Evolutionary conservation across 2,329 filamentous ascomycete species (phyloP), one percentile per base, ranked within the genome.

Genomic region (Coniochaeta sp.): DNA sequence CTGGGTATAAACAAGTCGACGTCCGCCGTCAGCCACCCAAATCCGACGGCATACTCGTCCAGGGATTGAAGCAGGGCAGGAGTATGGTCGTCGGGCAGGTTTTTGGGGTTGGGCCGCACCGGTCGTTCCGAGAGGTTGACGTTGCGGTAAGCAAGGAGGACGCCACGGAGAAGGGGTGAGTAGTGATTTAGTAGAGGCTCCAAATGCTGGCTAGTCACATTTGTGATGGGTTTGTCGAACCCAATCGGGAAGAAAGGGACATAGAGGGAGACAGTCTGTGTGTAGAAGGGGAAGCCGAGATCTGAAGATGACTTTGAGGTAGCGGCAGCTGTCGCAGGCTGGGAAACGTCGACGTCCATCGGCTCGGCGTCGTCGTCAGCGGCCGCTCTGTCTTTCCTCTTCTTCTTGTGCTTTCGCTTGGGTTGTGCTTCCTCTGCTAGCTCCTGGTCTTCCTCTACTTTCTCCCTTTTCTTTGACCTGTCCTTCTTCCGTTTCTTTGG

Each of bases 1-100:
- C 81, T 79, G 0, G 95, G 93, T 34, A 89, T 83, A 71, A 96
- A 96, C 19, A 98, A 77, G 52, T 96, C 80, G 63, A 96, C 89
- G 24, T 96, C 91, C 1, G 89, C 91, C 0, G 91, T 96, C 24
- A 96, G 83, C 88, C 93, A 98, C 55, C 90, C 85, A 70, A 90
- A 97, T 24, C 88, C 88, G 26, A 91, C 90, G 8, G 89, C 91
- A 70, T 93, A 96, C 74, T 98, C 95, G 74, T 90, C 87, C 44
- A 90, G 76, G 5, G 83, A 83, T 55, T 80, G 69, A 4, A 82
- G 71, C 12, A 75, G 66, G 16, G 73, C 72, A 0, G 76, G 74
- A 24, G 77, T 77, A 38, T 79, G 70, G 61, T 85, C 79, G 17
- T 79, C 77, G 5, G 76, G 71, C 1, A 80, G 79, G 24, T 77